Evolutionary conservation across 2,329 filamentous ascomycete species (phyloP), one percentile per base, ranked within the genome.

Genomic region (Verticillium nonalfalfae): DNA sequence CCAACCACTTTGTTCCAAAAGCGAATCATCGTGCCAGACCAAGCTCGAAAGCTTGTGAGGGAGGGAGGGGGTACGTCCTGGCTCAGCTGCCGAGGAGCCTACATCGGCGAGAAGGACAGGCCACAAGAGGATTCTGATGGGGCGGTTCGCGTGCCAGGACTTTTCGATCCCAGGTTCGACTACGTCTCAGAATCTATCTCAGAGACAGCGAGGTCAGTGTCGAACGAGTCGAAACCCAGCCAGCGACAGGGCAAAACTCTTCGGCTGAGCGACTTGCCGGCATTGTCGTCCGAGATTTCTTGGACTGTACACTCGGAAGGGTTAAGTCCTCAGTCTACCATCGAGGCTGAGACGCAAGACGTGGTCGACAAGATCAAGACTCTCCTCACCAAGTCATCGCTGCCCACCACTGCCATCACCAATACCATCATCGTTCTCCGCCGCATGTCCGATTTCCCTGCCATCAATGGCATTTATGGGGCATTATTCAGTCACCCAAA

Each of bases 41-140:
- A 74, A 4, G 81, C 82, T 62, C 81, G 77, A 61, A 76, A 76
- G 59, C 75, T 86, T 5, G 79, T 90, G 6, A 76, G 74, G 40
- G 90, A 90, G 66, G 90, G 90, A 50, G 93, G 91, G 7, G 94
- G 93, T 10, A 90, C 87, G 60, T 85, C 86, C n/a, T 90, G 88
- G 81, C 71, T 95, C 67, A 85, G 79, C 68, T 79, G 96, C 63
- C 76, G 72, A 15, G 76, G 79, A 10, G 88, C 88, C 13, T 79
- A 70, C 59, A 78, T 90, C 64, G 73, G 78, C 62, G 74, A 77
- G 21, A 83, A 82, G 67, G 35, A 59, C 39, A n/a, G 15, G 7
- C 9, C 7, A 18, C 54, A 38, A 26, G 18, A 21, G 18, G 26
- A n/a, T 3, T 56, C 26, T 18, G 63, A 58, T 13, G 63, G 63